Evolutionary conservation across 441 rosid genomes (phyloP), one percentile per base, ranked within the genome.

Genomic region (Dalechampia spathulata): DNA sequence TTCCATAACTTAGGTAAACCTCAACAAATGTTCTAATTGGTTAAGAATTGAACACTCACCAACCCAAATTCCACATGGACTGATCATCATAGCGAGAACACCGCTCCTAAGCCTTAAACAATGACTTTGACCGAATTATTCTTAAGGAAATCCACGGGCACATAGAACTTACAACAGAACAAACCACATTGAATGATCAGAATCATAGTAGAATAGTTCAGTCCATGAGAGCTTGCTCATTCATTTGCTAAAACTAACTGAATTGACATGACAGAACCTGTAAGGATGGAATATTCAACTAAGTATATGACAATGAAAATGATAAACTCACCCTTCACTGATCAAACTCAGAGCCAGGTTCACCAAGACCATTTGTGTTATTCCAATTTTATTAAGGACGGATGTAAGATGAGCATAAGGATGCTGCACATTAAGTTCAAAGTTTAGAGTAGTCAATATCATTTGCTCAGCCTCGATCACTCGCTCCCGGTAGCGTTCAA

Each of bases 401-500:
- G 79, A 75, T 60, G 86, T 80, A 38, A 86, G 90, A 49, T 84
- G 77, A 66, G 42, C 77, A 62, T 72, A 86, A 36, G 95, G 95
- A 70, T 86, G 95, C 47, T 81, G 88, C 72, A 86, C 88, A 17
- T 60, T 73, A 26, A 86, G 88, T 70, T 86, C 95, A 72, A 86
- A 86, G 63, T 86, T 83, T 42, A 86, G 75, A 23, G 95, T 79
- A 0, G 88, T 78, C 78, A 86, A 51, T 55, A 86, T 76, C 80
- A 83, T 75, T 72, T 81, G 90, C 78, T 86, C 95, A 27, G 90
- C 90, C 66, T 83, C 88, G 4, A 25, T 66, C 60, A 81, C 83
- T 49, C 81, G 81, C 52, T 83, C 88, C 54, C 86, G 81, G 58
- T 83, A 86, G 62, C 74, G 83, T 68, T 83, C 95, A 73, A 81